Base-by-base conservation (phyloP, 129 eudicot species). In the Tagetes patula region DNA sequence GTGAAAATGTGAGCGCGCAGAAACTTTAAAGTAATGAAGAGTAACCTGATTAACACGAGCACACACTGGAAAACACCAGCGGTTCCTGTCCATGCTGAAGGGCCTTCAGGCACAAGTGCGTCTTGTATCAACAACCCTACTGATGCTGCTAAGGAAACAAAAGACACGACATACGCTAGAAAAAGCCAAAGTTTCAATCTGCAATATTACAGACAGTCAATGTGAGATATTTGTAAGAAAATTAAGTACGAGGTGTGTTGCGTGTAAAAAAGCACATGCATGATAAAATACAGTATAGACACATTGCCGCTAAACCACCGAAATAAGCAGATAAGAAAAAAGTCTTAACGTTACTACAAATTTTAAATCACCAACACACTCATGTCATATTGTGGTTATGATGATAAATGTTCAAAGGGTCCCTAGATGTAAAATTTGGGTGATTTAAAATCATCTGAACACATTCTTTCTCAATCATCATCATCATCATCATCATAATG, bases 101-200 rank as follows among this genome's bases (percentile, higher is more conserved):
- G 96, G 36, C 96, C 92, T 66, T 92, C 59, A 13, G 82, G 63
- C 79, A 81, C 81, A 1, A 93, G 88, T 42, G 98, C 90, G 64
- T 93, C 98, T 88, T 93, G 91, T 84, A 93, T 86, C 72, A 90
- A 83, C 65, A 94, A 83, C 30, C 99, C 99, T 5, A 94, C 99
- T 0, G 97, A 90, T 56, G 99, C 97, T 48, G 99, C 99, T 81
- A 94, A 85, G 4, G 99, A 94, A 71, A 94, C 93, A 46, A 94
- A 94, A 8, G 99, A 88, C 65, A 94, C 87, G 36, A 94, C 94
- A 83, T 94, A 94, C 11, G 99, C 99, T 10, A 94, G 84, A 74
- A 94, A 94, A 67, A 94, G 97, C 97, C 99, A 94, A 49, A 94
- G 99, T 80, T 90, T 94, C 85, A 90, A 79, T 86, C 99, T 94